phyloP scores from a whole-genome alignment of 257 asterid genomes.

The Nemophila menziesii region DNA sequence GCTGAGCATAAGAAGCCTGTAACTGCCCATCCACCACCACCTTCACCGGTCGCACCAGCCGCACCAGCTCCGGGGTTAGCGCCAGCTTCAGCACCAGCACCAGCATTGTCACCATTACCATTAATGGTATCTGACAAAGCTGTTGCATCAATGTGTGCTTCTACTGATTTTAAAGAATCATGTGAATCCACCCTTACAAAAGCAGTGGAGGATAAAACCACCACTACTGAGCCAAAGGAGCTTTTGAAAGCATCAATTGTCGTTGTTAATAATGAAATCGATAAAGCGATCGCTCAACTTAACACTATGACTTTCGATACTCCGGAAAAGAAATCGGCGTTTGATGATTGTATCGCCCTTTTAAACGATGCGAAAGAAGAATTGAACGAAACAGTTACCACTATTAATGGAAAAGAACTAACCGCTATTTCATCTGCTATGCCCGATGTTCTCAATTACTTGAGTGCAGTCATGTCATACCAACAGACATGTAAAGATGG shows the following conservation, averaged over 20 bases:
- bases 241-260: slow-evolving; percentile 45
- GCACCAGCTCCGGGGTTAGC: background rate
- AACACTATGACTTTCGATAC: slow-evolving; percentile 24
- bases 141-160: slow-evolving; percentile 36
- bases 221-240: slow-evolving; percentile 23
- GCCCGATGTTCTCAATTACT: slow-evolving; percentile 54
- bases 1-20: slow-evolving; percentile 1
- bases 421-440: slow-evolving; percentile 6
- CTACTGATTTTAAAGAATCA: slow-evolving; percentile 48
- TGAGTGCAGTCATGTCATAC: slow-evolving; percentile 75
- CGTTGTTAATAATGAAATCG: slow-evolving; percentile 33
- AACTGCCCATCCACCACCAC: background rate
- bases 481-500: slow-evolving; percentile 79
- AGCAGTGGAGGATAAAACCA: slow-evolving; percentile 24
- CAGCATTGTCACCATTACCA: background rate
- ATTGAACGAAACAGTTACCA: slow-evolving; percentile 34
- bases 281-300: slow-evolving; percentile 21
- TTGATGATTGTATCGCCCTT: slow-evolving; percentile 46
- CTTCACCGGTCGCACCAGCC: background rate
- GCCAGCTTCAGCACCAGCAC: no score
- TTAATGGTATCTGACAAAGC: slow-evolving; percentile 23
- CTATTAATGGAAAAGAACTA: slow-evolving; percentile 19
- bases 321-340: slow-evolving; percentile 39
- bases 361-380: slow-evolving; percentile 61
- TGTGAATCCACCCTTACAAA: slow-evolving; percentile 42